Base-by-base conservation (phyloP, 345 rosid genomes). In the Citrus trifoliata region DNA sequence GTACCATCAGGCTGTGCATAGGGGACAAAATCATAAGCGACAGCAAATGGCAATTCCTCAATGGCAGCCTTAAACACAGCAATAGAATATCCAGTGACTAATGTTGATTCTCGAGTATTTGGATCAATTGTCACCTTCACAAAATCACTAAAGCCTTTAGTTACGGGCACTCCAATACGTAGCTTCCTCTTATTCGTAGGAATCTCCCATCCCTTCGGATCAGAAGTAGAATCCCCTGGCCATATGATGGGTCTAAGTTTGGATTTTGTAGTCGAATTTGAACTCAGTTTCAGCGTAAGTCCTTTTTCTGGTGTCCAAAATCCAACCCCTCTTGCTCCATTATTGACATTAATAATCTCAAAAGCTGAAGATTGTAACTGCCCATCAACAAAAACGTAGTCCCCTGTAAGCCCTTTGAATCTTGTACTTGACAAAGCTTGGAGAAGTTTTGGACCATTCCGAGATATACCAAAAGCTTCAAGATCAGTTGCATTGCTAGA, bases 171-270 rank as follows among this genome's bases (percentile, higher is more conserved):
- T 42, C 87, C 89, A 12, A 90, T 81, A 1, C 33, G 74, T 69
- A 91, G 40, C 80, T 5, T 87, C 69, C 78, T 86, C 68, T 79
- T 84, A 13, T 83, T 87, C 4, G 88, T 86, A 0, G 92, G 93
- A 3, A 85, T 64, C 67, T 84, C 83, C 90, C 90, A 87, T 3
- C 92, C 93, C 74, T 24, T 88, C 0, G 92, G 91, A 67, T 32
- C 65, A 14, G 56, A 38, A 28, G 19, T 56, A 22, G 86, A 32
- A 16, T 84, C 85, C 22, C 89, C 87, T 7, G 87, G 89, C 89
- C 89, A 86, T 37, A 83, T 79, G 9, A 86, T 79, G 0, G 80
- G 32, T 67, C 77, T 78, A 10, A 80, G 84, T 6, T 66, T 74
- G 33, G 69, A 63, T 68, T 73, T 78, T 7, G 82, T 67, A 53